phyloP scores from a whole-genome alignment of 305 asterid genomes.

The Plantago rigida region DNA sequence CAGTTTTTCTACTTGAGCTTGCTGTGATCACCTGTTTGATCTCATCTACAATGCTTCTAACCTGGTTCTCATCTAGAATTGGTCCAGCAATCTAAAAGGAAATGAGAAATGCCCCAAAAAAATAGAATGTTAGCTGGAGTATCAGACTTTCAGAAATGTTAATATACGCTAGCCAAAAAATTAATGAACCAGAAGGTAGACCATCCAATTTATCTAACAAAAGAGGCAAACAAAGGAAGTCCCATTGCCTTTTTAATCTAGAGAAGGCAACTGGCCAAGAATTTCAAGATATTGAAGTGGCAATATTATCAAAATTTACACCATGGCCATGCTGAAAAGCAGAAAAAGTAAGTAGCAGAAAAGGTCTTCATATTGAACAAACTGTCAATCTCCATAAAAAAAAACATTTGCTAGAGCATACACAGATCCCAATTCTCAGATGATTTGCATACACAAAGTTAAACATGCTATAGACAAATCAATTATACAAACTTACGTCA shows the following conservation, averaged over 20 bases:
- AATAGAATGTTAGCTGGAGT: constrained; percentile 14
- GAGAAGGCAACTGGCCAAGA: too few species aligned
- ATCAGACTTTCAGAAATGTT: constrained; percentile 3
- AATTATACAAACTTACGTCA: not conserved
- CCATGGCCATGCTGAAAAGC: not conserved
- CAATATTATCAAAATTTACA: not conserved
- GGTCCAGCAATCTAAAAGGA: constrained; percentile 57
- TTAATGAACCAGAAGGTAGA: not conserved
- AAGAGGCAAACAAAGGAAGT: constrained; percentile 1
- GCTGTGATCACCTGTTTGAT: constrained; percentile 75
- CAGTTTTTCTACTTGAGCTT: constrained; percentile 75
- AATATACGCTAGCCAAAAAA: not conserved
- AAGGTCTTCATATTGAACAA: not conserved
- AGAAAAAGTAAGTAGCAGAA: constrained; percentile 1
- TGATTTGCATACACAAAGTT: not conserved
- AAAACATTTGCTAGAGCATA: not conserved
- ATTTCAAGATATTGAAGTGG: too few species aligned
- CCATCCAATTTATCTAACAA: not conserved
- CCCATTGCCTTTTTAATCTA: not conserved
- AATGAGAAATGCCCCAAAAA: constrained; percentile 17
- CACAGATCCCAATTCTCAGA: not conserved
- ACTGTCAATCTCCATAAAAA: not conserved
- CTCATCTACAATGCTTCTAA: constrained; percentile 77
- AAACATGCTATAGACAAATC: not conserved
- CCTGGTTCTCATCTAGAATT: constrained; percentile 74